Percentiles rank a stretch among this genome's conserved stretches.
Evolutionary conservation across 305 asterid genomes (phyloP).

Genomic region (Fraxinus greggii): DNA sequence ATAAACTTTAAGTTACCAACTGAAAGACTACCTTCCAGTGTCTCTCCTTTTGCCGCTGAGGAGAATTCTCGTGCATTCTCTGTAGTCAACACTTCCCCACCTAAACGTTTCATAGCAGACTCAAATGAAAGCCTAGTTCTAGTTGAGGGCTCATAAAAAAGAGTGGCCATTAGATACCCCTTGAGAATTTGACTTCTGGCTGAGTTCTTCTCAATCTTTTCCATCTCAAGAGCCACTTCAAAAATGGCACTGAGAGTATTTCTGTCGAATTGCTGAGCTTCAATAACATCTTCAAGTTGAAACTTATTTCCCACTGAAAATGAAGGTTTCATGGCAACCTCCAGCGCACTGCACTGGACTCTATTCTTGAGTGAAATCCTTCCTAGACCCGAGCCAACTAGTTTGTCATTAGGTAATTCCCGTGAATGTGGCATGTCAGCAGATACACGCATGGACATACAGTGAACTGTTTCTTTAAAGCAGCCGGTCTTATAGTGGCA

Average conservation of each 20-base stretch:
- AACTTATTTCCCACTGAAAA: constrained; percentile 48
- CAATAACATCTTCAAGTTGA: constrained; percentile 69
- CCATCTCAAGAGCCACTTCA: constrained; percentile 84
- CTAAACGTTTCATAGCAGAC: constrained; percentile 93
- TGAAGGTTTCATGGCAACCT: constrained; percentile 40
- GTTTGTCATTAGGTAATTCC: constrained; percentile 19
- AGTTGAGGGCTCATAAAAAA: constrained; percentile 90
- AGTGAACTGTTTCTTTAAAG: constrained; percentile 20
- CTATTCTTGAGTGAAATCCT: constrained; percentile 21
- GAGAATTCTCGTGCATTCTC: constrained; percentile 96
- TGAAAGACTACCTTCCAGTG: constrained; percentile 70
- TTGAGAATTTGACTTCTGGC: constrained; percentile 62
- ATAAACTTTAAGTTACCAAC: background rate
- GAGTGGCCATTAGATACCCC: constrained; percentile 88
- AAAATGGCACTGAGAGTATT: constrained; percentile 72
- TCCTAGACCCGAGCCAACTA: constrained; percentile 18
- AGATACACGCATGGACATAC: constrained; percentile 24
- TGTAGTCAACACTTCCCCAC: constrained; percentile 90
- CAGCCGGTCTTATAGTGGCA: constrained; percentile 23
- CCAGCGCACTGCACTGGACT: constrained; percentile 46
- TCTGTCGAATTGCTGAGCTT: constrained; percentile 86
- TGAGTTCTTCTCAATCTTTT: constrained; percentile 73
- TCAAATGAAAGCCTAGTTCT: constrained; percentile 95
- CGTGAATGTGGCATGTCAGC: constrained; percentile 5
- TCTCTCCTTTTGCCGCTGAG: constrained; percentile 95